Evolutionary conservation across 805 yeast genomes (phyloP).

Genomic region (Danielia oregonensis): DNA sequence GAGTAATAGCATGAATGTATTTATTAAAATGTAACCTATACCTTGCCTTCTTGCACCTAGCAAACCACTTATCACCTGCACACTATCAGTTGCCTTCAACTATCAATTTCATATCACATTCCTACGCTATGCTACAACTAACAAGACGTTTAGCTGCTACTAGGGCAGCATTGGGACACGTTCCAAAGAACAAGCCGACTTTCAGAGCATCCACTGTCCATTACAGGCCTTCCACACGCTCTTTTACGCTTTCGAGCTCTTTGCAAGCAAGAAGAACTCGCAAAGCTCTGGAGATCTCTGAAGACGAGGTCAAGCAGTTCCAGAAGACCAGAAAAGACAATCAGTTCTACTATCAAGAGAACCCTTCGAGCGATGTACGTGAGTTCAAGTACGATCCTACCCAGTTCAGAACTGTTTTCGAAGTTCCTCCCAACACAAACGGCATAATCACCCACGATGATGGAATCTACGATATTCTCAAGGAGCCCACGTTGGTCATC

Average conservation of each 20-base stretch:
- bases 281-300: constrained; percentile 29
- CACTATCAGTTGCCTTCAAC: no score
- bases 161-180: no score
- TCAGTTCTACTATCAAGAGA: constrained; percentile 23
- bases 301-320: constrained; percentile 30
- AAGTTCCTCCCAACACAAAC: constrained; percentile 38
- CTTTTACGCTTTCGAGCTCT: background rate
- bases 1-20: constrained; percentile 5
- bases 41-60: no score
- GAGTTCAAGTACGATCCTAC: constrained; percentile 25
- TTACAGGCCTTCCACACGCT: background rate
- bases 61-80: no score
- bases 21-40: background rate
- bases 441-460: constrained; percentile 55
- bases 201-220: no score
- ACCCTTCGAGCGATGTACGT: constrained; percentile 23
- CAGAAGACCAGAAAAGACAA: constrained; percentile 7
- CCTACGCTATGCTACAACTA: no score
- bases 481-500: constrained; percentile 80
- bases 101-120: no score
- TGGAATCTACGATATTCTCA: constrained; percentile 57
- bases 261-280: constrained; percentile 19
- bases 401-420: constrained; percentile 29
- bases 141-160: background rate
- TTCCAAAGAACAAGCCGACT: no score